Evolutionary conservation across 202 grass and related monocot genomes (phyloP).

Genomic region (Panicum hallii): DNA sequence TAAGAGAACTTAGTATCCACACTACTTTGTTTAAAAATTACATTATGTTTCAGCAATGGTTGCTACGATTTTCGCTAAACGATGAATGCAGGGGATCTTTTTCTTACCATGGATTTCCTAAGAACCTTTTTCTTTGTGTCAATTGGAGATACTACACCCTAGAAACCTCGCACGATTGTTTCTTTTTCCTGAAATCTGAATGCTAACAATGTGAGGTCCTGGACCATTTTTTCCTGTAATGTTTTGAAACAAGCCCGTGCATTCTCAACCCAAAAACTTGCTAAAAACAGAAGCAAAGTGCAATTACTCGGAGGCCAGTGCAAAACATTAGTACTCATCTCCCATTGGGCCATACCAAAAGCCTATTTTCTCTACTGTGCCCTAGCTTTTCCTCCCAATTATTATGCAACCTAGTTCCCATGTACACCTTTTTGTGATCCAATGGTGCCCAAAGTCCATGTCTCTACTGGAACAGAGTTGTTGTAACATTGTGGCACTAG

Average conservation of each 20-base stretch:
- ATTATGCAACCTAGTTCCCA: slow-evolving; percentile 47
- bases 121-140: not conserved
- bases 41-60: not conserved
- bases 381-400: slow-evolving; percentile 41
- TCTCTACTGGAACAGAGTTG: slow-evolving; percentile 40
- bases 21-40: not conserved
- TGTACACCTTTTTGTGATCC: slow-evolving; percentile 35
- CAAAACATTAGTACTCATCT: slow-evolving; percentile 6
- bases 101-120: not conserved
- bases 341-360: slow-evolving; percentile 39
- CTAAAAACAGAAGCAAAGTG: not conserved
- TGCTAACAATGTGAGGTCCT: not conserved
- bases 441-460: slow-evolving; percentile 36
- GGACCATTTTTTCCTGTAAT: not conserved
- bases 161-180: not conserved
- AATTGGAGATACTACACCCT: not conserved
- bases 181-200: not conserved
- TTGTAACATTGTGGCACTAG: slow-evolving; percentile 46
- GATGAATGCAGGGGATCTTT: not conserved
- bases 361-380: slow-evolving; percentile 6
- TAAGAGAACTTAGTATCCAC: not conserved
- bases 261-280: not conserved
- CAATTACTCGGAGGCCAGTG: not conserved
- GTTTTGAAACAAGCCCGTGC: not conserved
- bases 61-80: not conserved